Conservation (phyloP, 169 alveolate species). For the Plasmodium fragile region DNA sequence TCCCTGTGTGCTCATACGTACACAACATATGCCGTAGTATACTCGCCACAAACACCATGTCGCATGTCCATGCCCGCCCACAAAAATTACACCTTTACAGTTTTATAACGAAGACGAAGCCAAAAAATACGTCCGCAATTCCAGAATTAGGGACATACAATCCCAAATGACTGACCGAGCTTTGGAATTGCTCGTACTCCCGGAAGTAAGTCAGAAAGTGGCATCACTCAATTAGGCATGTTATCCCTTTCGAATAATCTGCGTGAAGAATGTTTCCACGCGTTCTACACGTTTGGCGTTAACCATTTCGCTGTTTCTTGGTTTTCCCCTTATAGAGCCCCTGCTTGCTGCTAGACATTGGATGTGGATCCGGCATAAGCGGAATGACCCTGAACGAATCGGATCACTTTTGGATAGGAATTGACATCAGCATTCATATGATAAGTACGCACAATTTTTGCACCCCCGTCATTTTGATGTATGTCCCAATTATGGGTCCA, state of each 20-base stretch:
- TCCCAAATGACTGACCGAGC: slow-evolving; percentile 95
- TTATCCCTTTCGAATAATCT: background rate
- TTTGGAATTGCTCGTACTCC: slow-evolving; percentile 88
- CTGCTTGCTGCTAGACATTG: slow-evolving; percentile 94
- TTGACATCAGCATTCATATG: slow-evolving; percentile 96
- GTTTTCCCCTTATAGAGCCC: slow-evolving; percentile 86
- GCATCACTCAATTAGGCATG: background rate
- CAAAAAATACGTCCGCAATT: slow-evolving; percentile 89
- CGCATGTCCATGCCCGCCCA: background rate
- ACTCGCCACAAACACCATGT: background rate
- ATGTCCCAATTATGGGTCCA: background rate
- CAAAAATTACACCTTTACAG: slow-evolving; percentile 55
- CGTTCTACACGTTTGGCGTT: background rate
- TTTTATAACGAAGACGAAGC: slow-evolving; percentile 94
- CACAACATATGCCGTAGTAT: background rate
- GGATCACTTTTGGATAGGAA: slow-evolving; percentile 96
- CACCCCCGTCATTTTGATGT: background rate
- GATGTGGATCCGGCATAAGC: slow-evolving; percentile 98
- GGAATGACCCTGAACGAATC: slow-evolving; percentile 93
- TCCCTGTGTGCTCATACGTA: background rate
- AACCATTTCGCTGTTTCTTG: slow-evolving; percentile 1
- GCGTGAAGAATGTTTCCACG: background rate
- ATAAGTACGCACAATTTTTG: slow-evolving; percentile 86
- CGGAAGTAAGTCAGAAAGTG: slow-evolving; percentile 80
- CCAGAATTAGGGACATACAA: slow-evolving; percentile 94